Conservation (phyloP, 2,329 filamentous ascomycete genomes). For the Pseudogymnoascus sp. region DNA sequence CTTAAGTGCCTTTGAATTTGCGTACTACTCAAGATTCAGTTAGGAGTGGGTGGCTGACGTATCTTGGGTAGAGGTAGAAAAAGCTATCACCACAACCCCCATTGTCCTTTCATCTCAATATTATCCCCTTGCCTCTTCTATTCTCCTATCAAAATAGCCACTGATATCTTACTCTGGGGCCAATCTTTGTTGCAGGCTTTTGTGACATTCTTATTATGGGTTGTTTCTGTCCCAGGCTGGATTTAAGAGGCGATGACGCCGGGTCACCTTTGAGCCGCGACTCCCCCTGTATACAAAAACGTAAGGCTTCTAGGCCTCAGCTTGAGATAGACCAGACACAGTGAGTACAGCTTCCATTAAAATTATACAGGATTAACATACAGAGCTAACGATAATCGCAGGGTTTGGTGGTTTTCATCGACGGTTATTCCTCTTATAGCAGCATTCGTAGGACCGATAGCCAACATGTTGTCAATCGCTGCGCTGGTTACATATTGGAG, state of each 20-base stretch:
- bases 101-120: not conserved
- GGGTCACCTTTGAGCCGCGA: not conserved
- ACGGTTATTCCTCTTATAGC: constrained; percentile 51
- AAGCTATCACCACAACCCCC: not conserved
- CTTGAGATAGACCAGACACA: not conserved
- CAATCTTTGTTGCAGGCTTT: not conserved
- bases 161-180: not conserved
- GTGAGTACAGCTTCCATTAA: not conserved
- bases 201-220: not conserved
- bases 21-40: not conserved
- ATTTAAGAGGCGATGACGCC: not conserved
- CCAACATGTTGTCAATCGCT: constrained; percentile 61
- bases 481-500: constrained; percentile 60
- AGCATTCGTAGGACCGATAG: constrained; percentile 59
- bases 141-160: not conserved
- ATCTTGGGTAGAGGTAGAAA: not conserved
- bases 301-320: not conserved
- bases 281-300: not conserved
- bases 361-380: not conserved
- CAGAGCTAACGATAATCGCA: constrained; percentile 13
- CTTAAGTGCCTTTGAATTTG: not conserved
- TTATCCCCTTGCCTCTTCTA: not conserved
- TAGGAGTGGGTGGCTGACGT: not conserved
- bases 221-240: not conserved
- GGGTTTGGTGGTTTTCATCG: constrained; percentile 35